Evolutionary conservation across 1,284 basidiomycete genomes (phyloP).

Genomic region (Meira nashicola): DNA sequence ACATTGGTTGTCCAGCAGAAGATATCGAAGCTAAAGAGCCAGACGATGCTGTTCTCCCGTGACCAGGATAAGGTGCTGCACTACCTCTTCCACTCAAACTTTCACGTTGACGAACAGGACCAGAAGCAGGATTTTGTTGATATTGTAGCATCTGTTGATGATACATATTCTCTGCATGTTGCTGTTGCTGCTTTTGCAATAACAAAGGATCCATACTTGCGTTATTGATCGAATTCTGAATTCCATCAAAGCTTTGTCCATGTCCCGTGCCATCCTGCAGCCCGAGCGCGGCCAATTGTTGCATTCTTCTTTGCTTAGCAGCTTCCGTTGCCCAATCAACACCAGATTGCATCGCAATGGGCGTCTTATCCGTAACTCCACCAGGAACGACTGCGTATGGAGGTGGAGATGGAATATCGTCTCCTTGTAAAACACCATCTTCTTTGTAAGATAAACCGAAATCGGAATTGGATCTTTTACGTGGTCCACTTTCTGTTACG

Average conservation of each 20-base stretch:
- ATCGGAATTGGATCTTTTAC: constrained; percentile 37
- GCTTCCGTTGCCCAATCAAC: constrained; percentile 11
- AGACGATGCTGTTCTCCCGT: constrained; percentile 1
- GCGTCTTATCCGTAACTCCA: constrained; percentile 13
- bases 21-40: neutral
- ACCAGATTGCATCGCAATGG: constrained; percentile 1
- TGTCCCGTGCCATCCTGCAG: neutral
- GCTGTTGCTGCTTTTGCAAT: constrained; percentile 6
- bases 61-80: neutral
- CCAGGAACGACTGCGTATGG: constrained; percentile 10
- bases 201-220: constrained; percentile 1
- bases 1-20: neutral
- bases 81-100: neutral
- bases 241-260: neutral
- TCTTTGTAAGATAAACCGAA: constrained; percentile 24
- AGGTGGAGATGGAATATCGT: constrained; percentile 2
- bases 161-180: neutral
- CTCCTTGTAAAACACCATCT: neutral
- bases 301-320: constrained; percentile 5
- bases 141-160: neutral
- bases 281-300: neutral
- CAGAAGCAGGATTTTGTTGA: constrained; percentile 7
- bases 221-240: neutral
- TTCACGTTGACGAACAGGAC: constrained; percentile 6
- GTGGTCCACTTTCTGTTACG: constrained; percentile 11